phyloP scores from a whole-genome alignment of 306 rosid species.

The Cucurbita moschata region DNA sequence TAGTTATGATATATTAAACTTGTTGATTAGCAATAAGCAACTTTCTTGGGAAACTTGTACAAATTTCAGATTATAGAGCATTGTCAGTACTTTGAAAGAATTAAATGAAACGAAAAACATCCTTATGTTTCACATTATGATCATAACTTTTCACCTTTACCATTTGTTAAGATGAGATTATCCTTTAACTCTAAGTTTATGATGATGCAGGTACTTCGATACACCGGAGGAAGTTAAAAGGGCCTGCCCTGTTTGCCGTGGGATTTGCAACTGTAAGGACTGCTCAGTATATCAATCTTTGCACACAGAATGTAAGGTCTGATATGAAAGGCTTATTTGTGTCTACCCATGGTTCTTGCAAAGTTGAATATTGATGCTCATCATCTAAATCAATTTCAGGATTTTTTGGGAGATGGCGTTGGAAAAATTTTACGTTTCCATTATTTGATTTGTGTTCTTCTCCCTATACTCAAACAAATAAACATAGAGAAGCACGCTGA shows the following conservation, averaged over 20 bases:
- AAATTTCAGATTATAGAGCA: neutral
- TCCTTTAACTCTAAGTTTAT: constrained; percentile 2
- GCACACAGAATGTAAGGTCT: constrained; percentile 92
- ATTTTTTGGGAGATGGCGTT: constrained; percentile 41
- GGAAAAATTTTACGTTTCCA: constrained; percentile 64
- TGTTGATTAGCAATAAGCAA: neutral
- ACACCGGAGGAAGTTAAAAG: constrained; percentile 69
- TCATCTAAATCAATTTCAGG: constrained; percentile 35
- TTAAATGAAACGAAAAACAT: neutral
- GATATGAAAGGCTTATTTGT: constrained; percentile 34
- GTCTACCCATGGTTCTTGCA: constrained; percentile 11
- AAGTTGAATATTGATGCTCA: constrained; percentile 21
- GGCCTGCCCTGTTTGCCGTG: constrained; percentile 92
- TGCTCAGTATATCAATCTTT: constrained; percentile 49
- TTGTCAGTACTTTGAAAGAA: neutral
- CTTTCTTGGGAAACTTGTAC: neutral
- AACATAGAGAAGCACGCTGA: constrained; percentile 48
- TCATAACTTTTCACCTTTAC: neutral
- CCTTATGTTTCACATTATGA: neutral
- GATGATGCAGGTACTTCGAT: constrained; percentile 44
- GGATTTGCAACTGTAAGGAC: constrained; percentile 81
- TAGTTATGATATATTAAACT: neutral
- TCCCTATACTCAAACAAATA: constrained; percentile 73
- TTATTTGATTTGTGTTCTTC: constrained; percentile 77
- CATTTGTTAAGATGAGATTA: neutral